Conservation (phyloP, 208 protist genomes). For the Angomonas ambiguus region DNA sequence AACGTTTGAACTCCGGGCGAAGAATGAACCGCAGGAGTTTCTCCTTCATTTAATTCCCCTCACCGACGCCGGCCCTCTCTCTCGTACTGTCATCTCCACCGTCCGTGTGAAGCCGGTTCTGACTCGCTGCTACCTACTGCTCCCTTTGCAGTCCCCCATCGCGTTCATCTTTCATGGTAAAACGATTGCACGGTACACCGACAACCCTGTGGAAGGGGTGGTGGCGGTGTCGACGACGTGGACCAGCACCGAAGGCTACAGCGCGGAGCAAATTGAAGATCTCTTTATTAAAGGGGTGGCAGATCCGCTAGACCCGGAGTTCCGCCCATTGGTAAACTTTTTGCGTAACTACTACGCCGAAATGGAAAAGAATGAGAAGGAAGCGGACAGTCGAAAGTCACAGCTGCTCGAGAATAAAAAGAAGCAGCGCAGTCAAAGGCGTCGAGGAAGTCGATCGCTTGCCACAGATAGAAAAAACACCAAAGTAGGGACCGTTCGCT, state of each 20-base stretch:
- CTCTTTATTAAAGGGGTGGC: conserved; percentile 51
- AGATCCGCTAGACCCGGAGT: conserved; percentile 69
- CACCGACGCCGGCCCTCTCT: conserved; percentile 16
- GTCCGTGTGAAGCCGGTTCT: conserved; percentile 51
- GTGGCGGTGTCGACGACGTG: conserved; percentile 66
- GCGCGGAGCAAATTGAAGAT: conserved; percentile 49
- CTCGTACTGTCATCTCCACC: conserved; percentile 43
- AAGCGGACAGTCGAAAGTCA: not conserved
- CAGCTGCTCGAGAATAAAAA: not conserved
- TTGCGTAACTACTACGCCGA: conserved; percentile 60
- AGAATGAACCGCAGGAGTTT: conserved; percentile 66
- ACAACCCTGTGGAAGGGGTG: conserved; percentile 31
- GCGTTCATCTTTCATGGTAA: conserved; percentile 47
- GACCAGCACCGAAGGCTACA: conserved; percentile 55
- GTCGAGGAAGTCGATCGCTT: conserved; percentile 1
- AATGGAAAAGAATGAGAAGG: conserved; percentile 8
- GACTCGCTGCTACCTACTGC: conserved; percentile 39
- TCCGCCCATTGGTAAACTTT: conserved; percentile 41
- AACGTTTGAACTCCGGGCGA: conserved; percentile 70
- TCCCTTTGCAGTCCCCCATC: conserved; percentile 58
- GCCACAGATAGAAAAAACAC: not conserved
- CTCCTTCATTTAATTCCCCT: conserved; percentile 74
- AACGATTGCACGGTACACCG: conserved; percentile 19
- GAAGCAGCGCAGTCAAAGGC: not conserved
- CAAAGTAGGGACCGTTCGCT: not conserved